These are phyloP conservation scores for Fusarium xylarioides DNA, from an alignment of 2,329 filamentous ascomycete genomes.

Conservation along the genomic window DNA sequence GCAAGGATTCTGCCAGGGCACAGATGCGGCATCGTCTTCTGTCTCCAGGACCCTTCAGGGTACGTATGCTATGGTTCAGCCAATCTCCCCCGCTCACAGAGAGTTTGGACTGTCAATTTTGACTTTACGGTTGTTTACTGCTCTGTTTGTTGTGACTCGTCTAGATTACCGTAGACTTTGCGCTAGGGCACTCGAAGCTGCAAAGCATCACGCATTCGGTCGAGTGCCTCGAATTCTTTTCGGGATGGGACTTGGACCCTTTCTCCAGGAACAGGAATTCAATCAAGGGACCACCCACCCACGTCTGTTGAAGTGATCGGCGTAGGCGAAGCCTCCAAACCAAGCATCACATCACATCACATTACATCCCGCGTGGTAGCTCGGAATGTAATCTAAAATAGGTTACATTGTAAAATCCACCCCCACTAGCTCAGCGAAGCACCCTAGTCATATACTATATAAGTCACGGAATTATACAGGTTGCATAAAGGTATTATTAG, in stretches of 20 bases:
- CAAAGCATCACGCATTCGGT: constrained; percentile 10
- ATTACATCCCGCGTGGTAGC: too few species aligned
- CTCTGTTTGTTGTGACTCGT: constrained; percentile 7
- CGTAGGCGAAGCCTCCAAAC: constrained; percentile 24
- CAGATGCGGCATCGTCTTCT: constrained; percentile 15
- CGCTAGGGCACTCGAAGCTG: constrained; percentile 13
- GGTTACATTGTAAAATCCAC: too few species aligned
- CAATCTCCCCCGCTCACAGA: constrained; percentile 1
- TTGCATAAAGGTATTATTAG: too few species aligned
- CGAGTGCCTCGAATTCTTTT: constrained; percentile 8
- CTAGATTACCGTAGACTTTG: constrained; percentile 22
- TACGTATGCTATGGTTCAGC: constrained; percentile 10
- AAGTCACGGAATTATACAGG: too few species aligned
- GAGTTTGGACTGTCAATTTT: background rate
- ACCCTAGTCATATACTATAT: too few species aligned
- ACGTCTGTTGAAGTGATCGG: constrained; percentile 26
- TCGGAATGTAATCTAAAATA: too few species aligned
- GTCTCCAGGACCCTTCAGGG: constrained; percentile 20
- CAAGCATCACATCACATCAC: constrained; percentile 10
- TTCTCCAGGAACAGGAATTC: constrained; percentile 14
- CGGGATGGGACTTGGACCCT: constrained; percentile 3
- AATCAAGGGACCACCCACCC: constrained; percentile 1
- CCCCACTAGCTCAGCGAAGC: too few species aligned
- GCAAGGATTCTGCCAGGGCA: constrained; percentile 24
- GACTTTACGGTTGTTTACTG: constrained; percentile 2